phyloP scores from a whole-genome alignment of 495 filamentous ascomycete species.

The Penicillium psychrofluorescens region DNA sequence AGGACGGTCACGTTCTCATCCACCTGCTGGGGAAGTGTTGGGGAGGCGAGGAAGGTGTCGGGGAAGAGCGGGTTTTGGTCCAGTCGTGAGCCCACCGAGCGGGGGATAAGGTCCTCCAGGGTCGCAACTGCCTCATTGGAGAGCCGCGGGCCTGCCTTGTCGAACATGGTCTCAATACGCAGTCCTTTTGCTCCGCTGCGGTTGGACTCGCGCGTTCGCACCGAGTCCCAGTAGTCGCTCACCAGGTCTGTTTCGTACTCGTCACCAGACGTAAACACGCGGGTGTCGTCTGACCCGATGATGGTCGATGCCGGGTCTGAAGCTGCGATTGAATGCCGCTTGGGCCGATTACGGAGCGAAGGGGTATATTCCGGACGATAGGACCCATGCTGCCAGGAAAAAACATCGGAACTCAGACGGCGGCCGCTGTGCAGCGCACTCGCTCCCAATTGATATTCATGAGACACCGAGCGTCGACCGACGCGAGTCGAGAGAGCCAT shows the following conservation, averaged over 20 bases:
- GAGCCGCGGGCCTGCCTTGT: conserved; percentile 57
- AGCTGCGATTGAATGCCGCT: conserved; percentile 39
- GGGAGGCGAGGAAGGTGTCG: conserved; percentile 44
- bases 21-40: conserved; percentile 27
- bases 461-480: conserved; percentile 19
- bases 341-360: conserved; percentile 30
- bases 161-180: conserved; percentile 82
- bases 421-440: conserved; percentile 8
- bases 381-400: conserved; percentile 16
- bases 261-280: conserved; percentile 66
- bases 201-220: conserved; percentile 71
- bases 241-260: conserved; percentile 82
- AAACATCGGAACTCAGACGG: conserved; percentile 25
- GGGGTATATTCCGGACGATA: conserved; percentile 7
- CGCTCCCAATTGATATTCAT: conserved; percentile 15
- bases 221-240: conserved; percentile 90
- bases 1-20: conserved; percentile 12
- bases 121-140: conserved; percentile 51
- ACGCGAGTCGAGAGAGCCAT: conserved; percentile 5
- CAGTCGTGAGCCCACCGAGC: conserved; percentile 27
- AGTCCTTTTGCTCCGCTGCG: conserved; percentile 46
- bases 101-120: conserved; percentile 43
- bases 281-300: conserved; percentile 77
- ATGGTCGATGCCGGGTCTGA: conserved; percentile 77
- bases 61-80: conserved; percentile 19